phyloP scores from a whole-genome alignment of 2,329 filamentous ascomycete species.

The Cercospora zeina region DNA sequence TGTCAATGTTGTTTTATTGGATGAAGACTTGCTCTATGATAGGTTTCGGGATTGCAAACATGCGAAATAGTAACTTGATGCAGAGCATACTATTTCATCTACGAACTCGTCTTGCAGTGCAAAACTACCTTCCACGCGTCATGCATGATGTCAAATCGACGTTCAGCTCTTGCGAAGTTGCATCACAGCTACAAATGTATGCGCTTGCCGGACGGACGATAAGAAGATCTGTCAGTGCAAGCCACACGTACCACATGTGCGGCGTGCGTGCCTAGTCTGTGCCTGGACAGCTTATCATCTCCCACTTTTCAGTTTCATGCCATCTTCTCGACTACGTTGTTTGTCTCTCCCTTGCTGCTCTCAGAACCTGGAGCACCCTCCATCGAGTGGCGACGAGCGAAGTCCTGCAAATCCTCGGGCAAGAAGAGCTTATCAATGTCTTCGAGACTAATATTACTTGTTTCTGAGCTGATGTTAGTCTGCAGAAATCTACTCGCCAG shows the following conservation, averaged over 20 bases:
- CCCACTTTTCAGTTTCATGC: conserved; percentile 1
- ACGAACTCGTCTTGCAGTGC: not conserved
- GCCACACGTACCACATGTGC: not conserved
- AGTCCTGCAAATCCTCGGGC: conserved; percentile 20
- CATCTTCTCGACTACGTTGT: conserved; percentile 18
- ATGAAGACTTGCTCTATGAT: not conserved
- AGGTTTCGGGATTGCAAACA: not conserved
- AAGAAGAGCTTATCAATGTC: conserved; percentile 35
- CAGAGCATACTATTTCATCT: not conserved
- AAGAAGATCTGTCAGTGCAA: too few species aligned
- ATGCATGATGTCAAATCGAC: conserved; percentile 7
- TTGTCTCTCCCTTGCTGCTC: conserved; percentile 14
- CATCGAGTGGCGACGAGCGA: conserved; percentile 10
- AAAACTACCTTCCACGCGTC: not conserved
- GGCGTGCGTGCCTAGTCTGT: too few species aligned
- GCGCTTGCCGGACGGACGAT: too few species aligned
- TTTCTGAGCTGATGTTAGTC: conserved; percentile 22
- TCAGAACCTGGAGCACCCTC: conserved; percentile 9
- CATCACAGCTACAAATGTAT: not conserved
- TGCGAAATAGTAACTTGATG: not conserved
- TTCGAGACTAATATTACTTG: conserved; percentile 41
- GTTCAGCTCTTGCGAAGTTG: not conserved
- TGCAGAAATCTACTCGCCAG: not conserved
- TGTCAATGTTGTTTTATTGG: not conserved
- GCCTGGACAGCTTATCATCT: too few species aligned